Conservation (phyloP, 1,139 yeast species). For the Wickerhamomyces sp. region DNA sequence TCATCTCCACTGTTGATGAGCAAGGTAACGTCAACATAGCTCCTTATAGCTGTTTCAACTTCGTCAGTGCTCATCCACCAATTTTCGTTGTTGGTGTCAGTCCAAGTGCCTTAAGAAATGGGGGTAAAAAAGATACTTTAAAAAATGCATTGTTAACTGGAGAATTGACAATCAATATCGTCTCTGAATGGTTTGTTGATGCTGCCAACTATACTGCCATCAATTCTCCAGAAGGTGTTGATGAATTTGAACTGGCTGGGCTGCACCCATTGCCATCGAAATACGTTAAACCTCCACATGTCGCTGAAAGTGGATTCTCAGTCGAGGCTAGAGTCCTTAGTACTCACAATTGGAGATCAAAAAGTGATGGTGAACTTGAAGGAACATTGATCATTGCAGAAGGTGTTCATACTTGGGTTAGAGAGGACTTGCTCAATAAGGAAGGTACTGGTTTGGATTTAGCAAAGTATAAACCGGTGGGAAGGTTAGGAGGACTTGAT, state of each 20-base stretch:
- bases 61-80: constrained; percentile 54
- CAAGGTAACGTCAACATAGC: constrained; percentile 49
- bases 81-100: constrained; percentile 48
- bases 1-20: constrained; percentile 40
- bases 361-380: constrained; percentile 32
- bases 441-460: constrained; percentile 38
- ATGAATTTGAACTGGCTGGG: constrained; percentile 55
- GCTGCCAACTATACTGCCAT: constrained; percentile 53
- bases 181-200: constrained; percentile 61
- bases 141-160: constrained; percentile 44
- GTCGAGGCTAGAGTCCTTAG: constrained; percentile 48
- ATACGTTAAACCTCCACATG: constrained; percentile 49
- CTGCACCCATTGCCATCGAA: constrained; percentile 43
- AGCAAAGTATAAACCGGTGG: constrained; percentile 46
- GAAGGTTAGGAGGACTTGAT: constrained; percentile 52
- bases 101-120: constrained; percentile 16
- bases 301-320: constrained; percentile 58
- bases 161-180: constrained; percentile 54
- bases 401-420: constrained; percentile 51
- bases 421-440: constrained; percentile 49
- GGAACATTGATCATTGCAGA: constrained; percentile 45
- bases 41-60: constrained; percentile 52
- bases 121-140: constrained; percentile 44
- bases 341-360: constrained; percentile 43
- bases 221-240: constrained; percentile 43